These are phyloP conservation scores for Albatrellus ellisii DNA, from an alignment of 768 basidiomycete genomes.

Conservation along the genomic window DNA sequence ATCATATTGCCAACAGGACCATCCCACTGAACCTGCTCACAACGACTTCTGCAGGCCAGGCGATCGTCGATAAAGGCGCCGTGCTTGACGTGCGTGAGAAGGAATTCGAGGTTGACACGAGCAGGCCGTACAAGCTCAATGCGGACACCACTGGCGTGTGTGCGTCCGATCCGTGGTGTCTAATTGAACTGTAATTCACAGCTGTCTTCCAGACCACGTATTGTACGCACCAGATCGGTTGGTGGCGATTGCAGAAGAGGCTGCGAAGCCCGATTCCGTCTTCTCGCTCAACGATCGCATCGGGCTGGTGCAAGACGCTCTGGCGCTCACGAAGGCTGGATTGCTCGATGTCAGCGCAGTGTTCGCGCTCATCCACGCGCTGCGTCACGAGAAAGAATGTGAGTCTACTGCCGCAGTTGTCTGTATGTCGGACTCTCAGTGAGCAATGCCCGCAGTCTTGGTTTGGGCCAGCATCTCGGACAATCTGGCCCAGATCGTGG, in stretches of 20 bases:
- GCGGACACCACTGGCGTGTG: slow-evolving; percentile 83
- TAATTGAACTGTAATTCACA: neutral
- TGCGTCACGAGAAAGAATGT: slow-evolving; percentile 72
- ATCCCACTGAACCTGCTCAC: slow-evolving; percentile 69
- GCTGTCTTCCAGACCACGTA: slow-evolving; percentile 52
- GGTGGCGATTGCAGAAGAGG: slow-evolving; percentile 66
- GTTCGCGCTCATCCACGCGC: slow-evolving; percentile 54
- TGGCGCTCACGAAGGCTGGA: slow-evolving; percentile 73
- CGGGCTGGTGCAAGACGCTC: slow-evolving; percentile 75
- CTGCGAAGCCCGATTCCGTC: slow-evolving; percentile 44
- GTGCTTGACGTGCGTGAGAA: slow-evolving; percentile 61
- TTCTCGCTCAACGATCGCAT: slow-evolving; percentile 82
- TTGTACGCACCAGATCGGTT: slow-evolving; percentile 75
- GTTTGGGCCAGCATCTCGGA: slow-evolving; percentile 66
- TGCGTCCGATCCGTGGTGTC: slow-evolving; percentile 25
- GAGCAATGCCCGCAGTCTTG: slow-evolving; percentile 36
- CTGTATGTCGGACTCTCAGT: neutral
- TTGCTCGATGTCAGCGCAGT: slow-evolving; percentile 64
- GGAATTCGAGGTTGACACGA: slow-evolving; percentile 58
- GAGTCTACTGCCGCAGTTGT: slow-evolving; percentile 14
- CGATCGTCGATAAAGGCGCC: slow-evolving; percentile 41
- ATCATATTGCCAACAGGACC: slow-evolving; percentile 33
- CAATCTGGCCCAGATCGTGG: slow-evolving; percentile 38
- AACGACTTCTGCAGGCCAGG: slow-evolving; percentile 42
- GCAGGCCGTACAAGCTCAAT: slow-evolving; percentile 80